Percentiles rank a stretch among this genome's conserved stretches.
Conservation (phyloP, 129 eudicot genomes). For the Erigeron canadensis region DNA sequence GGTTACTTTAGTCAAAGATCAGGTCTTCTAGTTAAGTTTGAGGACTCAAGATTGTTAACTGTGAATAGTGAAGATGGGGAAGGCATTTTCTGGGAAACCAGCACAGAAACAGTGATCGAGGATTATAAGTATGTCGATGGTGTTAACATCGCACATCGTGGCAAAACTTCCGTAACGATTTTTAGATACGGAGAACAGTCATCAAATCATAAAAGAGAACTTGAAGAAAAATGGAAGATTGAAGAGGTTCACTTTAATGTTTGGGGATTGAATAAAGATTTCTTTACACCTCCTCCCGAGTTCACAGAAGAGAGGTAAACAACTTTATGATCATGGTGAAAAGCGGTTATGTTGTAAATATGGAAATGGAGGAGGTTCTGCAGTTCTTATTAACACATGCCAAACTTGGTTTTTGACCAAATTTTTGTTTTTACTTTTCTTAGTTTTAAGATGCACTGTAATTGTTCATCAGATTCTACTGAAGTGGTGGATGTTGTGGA, state of each 20-base stretch:
- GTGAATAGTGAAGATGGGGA: constrained; percentile 69
- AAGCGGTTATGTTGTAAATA: constrained; percentile 26
- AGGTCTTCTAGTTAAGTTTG: constrained; percentile 82
- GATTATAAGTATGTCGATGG: constrained; percentile 90
- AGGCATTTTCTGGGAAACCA: constrained; percentile 87
- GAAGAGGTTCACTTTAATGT: constrained; percentile 86
- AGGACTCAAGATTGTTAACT: constrained; percentile 75
- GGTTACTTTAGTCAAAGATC: constrained; percentile 99
- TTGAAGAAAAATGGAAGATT: constrained; percentile 76
- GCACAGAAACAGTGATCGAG: constrained; percentile 80
- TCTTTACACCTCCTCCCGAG: constrained; percentile 77
- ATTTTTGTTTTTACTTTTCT: neutral
- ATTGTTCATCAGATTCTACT: neutral
- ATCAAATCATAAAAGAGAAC: constrained; percentile 82
- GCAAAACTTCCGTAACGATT: constrained; percentile 68
- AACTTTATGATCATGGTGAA: constrained; percentile 8
- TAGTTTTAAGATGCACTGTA: neutral
- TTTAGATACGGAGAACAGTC: constrained; percentile 90
- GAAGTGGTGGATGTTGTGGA: neutral
- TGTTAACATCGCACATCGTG: constrained; percentile 86
- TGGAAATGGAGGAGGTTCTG: neutral
- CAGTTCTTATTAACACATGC: constrained; percentile 17
- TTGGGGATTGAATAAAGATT: constrained; percentile 63
- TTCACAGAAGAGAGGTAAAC: constrained; percentile 21
- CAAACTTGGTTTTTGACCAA: constrained; percentile 15